A percentile compares a stretch with the other conserved stretches of the same genome.
Conservation (phyloP, 1,139 yeast species). For the Saccharomyces hybrid region DNA sequence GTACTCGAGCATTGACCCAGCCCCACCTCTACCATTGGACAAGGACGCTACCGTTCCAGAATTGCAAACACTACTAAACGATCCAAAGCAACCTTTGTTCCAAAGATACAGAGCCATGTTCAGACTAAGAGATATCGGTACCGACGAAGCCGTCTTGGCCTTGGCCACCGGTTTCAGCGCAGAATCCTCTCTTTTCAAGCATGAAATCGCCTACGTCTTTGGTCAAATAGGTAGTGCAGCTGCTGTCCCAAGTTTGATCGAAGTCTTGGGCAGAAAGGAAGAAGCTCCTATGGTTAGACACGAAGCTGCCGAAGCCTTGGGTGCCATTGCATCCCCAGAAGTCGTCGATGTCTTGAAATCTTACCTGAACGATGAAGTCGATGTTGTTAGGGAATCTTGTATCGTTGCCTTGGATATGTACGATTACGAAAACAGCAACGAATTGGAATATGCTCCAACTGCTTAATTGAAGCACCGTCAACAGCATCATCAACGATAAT, state of each 20-base stretch:
- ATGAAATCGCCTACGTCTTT: slow-evolving; percentile 95
- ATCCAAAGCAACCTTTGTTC: slow-evolving; percentile 71
- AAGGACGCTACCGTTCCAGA: slow-evolving; percentile 52
- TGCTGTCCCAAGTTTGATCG: slow-evolving; percentile 79
- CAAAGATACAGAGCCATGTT: slow-evolving; percentile 98
- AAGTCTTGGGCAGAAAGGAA: slow-evolving; percentile 62
- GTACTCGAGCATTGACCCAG: slow-evolving; percentile 90
- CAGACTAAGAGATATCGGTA: slow-evolving; percentile 89
- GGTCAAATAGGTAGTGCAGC: slow-evolving; percentile 96
- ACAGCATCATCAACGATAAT: slow-evolving; percentile 11
- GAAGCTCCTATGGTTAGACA: slow-evolving; percentile 99
- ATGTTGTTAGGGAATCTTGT: slow-evolving; percentile 93
- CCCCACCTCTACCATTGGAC: slow-evolving; percentile 83
- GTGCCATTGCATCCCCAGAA: slow-evolving; percentile 95
- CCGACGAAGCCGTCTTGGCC: slow-evolving; percentile 87
- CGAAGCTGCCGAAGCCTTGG: slow-evolving; percentile 98
- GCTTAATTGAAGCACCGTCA: slow-evolving; percentile 15
- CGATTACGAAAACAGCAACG: slow-evolving; percentile 84
- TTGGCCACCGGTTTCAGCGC: slow-evolving; percentile 86
- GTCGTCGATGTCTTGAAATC: slow-evolving; percentile 80
- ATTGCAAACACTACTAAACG: slow-evolving; percentile 62
- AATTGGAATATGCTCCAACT: slow-evolving; percentile 64
- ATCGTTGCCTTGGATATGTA: slow-evolving; percentile 97
- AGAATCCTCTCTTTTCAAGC: slow-evolving; percentile 88
- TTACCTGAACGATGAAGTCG: slow-evolving; percentile 72